These are phyloP conservation scores for Articulospora tetracladia DNA, from an alignment of 495 filamentous ascomycete genomes.

Conservation along the genomic window DNA sequence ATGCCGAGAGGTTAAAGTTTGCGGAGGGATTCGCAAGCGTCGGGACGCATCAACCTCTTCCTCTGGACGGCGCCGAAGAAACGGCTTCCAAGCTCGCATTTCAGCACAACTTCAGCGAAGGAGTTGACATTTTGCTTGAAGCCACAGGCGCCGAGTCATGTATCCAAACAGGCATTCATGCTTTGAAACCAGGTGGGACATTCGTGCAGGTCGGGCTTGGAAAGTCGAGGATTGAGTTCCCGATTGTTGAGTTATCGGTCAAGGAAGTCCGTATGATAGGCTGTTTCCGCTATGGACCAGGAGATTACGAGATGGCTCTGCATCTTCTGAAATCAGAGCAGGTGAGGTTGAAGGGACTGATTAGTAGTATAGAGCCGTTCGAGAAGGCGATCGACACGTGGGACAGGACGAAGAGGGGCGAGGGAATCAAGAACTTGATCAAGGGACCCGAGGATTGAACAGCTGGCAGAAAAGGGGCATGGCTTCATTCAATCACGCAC, in stretches of 20 bases:
- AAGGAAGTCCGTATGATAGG: conserved; percentile 80
- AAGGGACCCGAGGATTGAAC: conserved; percentile 54
- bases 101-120: conserved; percentile 41
- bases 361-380: conserved; percentile 66
- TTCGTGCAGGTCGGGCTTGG: conserved; percentile 53
- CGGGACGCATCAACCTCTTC: conserved; percentile 35
- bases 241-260: conserved; percentile 70
- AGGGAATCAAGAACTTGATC: conserved; percentile 83
- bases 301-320: conserved; percentile 77
- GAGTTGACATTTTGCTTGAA: conserved; percentile 54
- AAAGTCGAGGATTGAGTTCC: conserved; percentile 54
- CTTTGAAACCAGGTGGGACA: conserved; percentile 47
- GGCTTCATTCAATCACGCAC: no score
- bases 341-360: conserved; percentile 66
- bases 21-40: conserved; percentile 45
- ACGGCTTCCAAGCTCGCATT: conserved; percentile 40
- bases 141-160: conserved; percentile 52
- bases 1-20: conserved; percentile 46
- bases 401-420: conserved; percentile 66
- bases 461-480: no score
- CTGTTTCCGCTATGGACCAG: conserved; percentile 74
- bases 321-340: conserved; percentile 58
- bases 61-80: neutral
- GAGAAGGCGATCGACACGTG: conserved; percentile 72
- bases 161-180: conserved; percentile 50